These are phyloP conservation scores for Termitomyces sp. DNA, from an alignment of 768 basidiomycete genomes.

Conservation along the genomic window DNA sequence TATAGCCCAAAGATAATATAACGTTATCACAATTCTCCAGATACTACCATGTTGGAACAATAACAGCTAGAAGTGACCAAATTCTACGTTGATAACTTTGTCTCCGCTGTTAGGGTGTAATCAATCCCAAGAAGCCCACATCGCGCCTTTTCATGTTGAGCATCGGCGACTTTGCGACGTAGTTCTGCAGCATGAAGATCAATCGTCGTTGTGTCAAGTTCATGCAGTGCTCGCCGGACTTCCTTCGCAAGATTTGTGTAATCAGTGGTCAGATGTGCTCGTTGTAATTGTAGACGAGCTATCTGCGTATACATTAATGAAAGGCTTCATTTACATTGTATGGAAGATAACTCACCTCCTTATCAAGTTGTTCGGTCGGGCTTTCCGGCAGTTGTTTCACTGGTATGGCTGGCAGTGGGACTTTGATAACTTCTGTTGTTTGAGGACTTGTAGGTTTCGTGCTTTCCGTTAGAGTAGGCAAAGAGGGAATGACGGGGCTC, in stretches of 20 bases:
- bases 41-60: too few species aligned
- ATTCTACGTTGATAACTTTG: background rate
- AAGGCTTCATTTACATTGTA: background rate
- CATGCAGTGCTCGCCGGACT: constrained; percentile 51
- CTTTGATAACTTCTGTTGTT: constrained; percentile 4
- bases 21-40: background rate
- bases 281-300: constrained; percentile 34
- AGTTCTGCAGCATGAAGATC: constrained; percentile 59
- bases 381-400: constrained; percentile 23
- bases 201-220: constrained; percentile 56
- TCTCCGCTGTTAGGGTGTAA: constrained; percentile 12
- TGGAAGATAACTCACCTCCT: constrained; percentile 10
- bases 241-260: constrained; percentile 36
- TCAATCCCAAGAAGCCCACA: constrained; percentile 63
- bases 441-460: background rate
- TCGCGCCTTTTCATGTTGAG: constrained; percentile 60
- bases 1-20: too few species aligned
- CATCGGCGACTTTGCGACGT: constrained; percentile 54
- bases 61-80: too few species aligned
- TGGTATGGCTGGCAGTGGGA: constrained; percentile 29
- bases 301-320: constrained; percentile 21
- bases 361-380: constrained; percentile 24
- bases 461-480: constrained; percentile 6
- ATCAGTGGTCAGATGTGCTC: constrained; percentile 36
- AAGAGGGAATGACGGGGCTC: constrained; percentile 1